phyloP scores from a whole-genome alignment of 129 eudicot genomes.

The Rutidosis leptorrhynchoides region DNA sequence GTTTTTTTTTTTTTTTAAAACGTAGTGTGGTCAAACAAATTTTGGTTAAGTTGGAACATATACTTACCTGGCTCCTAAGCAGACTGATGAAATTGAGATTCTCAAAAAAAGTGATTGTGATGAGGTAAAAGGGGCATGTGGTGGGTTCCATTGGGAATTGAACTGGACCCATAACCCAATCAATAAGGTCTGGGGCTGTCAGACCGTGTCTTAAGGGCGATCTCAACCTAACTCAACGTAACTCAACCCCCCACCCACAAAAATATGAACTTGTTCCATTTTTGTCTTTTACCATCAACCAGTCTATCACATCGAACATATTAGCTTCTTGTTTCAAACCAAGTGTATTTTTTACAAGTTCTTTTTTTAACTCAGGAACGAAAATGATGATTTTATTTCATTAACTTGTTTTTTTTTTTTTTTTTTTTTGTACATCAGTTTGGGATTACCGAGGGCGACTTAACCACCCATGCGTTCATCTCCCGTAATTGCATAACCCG shows the following conservation, averaged over 20 bases:
- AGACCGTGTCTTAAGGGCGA: slow-evolving; percentile 42
- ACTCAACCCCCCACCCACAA: background rate
- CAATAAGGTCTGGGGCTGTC: slow-evolving; percentile 35
- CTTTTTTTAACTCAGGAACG: too few relatives aligned
- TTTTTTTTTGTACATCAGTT: too few relatives aligned
- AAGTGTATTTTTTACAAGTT: too few relatives aligned
- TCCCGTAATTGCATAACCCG: too few relatives aligned
- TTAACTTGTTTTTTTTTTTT: too few relatives aligned
- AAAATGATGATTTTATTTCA: background rate
- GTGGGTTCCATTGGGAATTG: slow-evolving; percentile 30
- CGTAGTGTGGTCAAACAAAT: background rate
- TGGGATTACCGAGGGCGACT: too few relatives aligned
- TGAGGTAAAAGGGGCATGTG: slow-evolving; percentile 30
- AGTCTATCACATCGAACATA: background rate
- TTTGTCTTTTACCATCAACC: slow-evolving; percentile 20
- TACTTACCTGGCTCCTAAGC: background rate
- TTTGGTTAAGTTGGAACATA: background rate
- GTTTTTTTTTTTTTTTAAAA: background rate
- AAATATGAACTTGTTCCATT: slow-evolving; percentile 12
- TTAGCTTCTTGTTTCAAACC: background rate
- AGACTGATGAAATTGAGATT: slow-evolving; percentile 10
- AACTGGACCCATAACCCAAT: slow-evolving; percentile 40
- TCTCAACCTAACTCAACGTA: background rate
- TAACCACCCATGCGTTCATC: too few relatives aligned
- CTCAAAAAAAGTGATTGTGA: slow-evolving; percentile 6